These are phyloP conservation scores for Paraconiothyrium brasiliense DNA, from an alignment of 2,329 filamentous ascomycete species.

Conservation along the genomic window DNA sequence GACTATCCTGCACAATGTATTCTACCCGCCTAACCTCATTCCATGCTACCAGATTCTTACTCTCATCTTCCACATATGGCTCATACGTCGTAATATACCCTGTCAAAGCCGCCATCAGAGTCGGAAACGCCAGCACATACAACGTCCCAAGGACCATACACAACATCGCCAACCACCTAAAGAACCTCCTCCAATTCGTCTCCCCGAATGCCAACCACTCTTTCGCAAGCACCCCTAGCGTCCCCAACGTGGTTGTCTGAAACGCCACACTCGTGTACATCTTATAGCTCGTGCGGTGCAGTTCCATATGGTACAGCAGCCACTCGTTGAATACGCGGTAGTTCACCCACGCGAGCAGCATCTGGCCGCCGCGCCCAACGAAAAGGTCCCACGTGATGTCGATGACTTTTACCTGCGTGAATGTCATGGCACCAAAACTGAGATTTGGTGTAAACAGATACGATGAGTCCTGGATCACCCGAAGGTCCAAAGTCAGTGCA, in stretches of 20 bases:
- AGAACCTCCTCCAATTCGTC: conserved; percentile 34
- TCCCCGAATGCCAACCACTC: conserved; percentile 39
- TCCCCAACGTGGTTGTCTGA: conserved; percentile 39
- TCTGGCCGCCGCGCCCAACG: conserved; percentile 47
- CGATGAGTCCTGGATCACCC: conserved; percentile 27
- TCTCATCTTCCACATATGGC: conserved; percentile 38
- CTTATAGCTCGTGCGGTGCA: conserved; percentile 41
- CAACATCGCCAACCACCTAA: conserved; percentile 45
- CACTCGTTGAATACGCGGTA: conserved; percentile 51
- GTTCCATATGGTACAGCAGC: conserved; percentile 47
- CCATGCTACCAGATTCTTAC: conserved; percentile 38
- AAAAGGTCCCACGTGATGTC: conserved; percentile 52
- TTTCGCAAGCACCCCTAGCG: conserved; percentile 43
- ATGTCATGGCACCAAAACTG: conserved; percentile 43
- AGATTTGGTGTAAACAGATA: conserved; percentile 48
- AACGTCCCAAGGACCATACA: conserved; percentile 43
- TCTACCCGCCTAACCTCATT: conserved; percentile 25
- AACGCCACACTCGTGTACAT: conserved; percentile 41
- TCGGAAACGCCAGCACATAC: conserved; percentile 50
- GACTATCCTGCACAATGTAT: conserved; percentile 29
- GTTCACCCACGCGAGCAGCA: conserved; percentile 44
- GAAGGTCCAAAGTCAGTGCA: no score
- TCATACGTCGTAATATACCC: conserved; percentile 48
- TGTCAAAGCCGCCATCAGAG: conserved; percentile 51
- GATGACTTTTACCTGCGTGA: conserved; percentile 50